These are phyloP conservation scores for Straminergon stramineum DNA, from an alignment of 225 moss, liverwort and hornwort genomes.

Conservation along the genomic window DNA sequence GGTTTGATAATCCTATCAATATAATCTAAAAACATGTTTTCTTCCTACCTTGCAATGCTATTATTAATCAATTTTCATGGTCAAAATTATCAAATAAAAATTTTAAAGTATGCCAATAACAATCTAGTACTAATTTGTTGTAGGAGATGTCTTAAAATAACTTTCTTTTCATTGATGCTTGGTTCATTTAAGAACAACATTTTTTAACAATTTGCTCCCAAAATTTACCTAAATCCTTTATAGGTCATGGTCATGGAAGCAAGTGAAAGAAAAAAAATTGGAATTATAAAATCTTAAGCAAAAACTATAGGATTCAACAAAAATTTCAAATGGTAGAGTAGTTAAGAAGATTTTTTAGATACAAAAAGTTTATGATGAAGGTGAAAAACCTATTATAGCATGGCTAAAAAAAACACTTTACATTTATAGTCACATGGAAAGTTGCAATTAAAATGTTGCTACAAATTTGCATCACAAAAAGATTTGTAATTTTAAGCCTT, in stretches of 20 bases:
- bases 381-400: background rate
- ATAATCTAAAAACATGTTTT: background rate
- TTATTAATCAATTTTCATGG: rapidly evolving
- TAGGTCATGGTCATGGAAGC: no score
- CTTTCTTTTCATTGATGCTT: rapidly evolving
- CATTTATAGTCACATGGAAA: rapidly evolving
- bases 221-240: background rate
- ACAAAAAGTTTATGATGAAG: background rate
- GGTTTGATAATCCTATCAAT: background rate
- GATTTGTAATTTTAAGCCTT: background rate
- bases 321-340: background rate
- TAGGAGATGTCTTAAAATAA: no score
- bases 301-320: background rate
- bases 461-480: background rate
- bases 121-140: rapidly evolving
- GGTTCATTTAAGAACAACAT: background rate
- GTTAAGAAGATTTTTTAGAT: background rate
- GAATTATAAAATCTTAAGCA: background rate
- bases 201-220: rapidly evolving
- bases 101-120: rapidly evolving
- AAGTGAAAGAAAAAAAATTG: background rate
- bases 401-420: background rate
- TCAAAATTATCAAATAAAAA: background rate
- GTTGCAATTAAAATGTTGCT: background rate
- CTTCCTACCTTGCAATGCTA: background rate